Base-by-base conservation (phyloP, 805 yeast species). In the Barnettozyma salicaria region DNA sequence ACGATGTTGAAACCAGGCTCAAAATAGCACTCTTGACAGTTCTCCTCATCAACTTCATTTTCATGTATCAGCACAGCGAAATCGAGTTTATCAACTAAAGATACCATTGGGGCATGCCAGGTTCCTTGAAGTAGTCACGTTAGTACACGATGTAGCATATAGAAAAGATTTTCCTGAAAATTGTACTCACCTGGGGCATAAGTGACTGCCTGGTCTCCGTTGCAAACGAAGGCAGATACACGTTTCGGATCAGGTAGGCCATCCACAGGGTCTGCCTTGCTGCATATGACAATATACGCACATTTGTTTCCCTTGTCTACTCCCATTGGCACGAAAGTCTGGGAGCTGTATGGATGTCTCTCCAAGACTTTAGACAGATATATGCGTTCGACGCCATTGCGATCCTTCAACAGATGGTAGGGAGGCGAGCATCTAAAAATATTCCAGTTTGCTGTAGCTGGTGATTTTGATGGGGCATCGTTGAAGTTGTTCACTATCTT, bases 61-160 rank as follows among this genome's bases (percentile, higher is more conserved):
- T 89, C 97, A 54, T 82, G 82, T 22, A 86, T 80, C 36, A 88
- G 63, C n/a, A 90, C 97, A 3, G 86, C 89, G 61, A 89, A 90
- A 53, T 90, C 96, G 11, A 80, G 61, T 5, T 64, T 63, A 19
- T 72, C 76, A 23, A 78, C 80, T 8, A 87, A 58, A 2, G 86
- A 90, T 17, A 90, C 80, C 97, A 89, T 89, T 4, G 97, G 97
- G 0, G 97, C 95, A 56, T 89, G 97, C 97, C 97, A 89, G 5
- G 80, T 74, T 1, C 14, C 19, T 19, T 28, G 25, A 18, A 19
- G 19, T 13, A 7, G 4, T n/a, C 6, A 7, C n/a, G n/a, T n/a
- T n/a, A n/a, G n/a, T n/a, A n/a, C n/a, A n/a, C n/a, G n/a, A n/a
- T n/a, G n/a, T n/a, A n/a, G n/a, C n/a, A n/a, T n/a, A n/a, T n/a